Percentiles rank a stretch among this genome's conserved stretches.
Conservation (phyloP, 768 basidiomycete species). For the Hebeloma cylindrosporum region DNA sequence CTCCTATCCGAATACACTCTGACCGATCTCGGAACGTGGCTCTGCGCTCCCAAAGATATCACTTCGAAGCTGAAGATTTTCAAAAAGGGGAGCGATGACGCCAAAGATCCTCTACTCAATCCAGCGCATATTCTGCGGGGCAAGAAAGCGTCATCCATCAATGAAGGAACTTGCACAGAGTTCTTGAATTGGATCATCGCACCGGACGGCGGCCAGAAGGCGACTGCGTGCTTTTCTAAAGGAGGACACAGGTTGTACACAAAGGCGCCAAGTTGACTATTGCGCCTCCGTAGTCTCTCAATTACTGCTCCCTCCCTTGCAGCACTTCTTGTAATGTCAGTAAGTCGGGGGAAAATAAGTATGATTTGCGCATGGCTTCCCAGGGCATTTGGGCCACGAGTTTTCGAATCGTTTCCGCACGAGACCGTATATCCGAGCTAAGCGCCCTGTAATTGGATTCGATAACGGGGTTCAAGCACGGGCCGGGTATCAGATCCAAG, state of each 20-base stretch:
- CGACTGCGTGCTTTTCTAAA: conserved; percentile 39
- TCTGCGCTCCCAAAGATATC: conserved; percentile 38
- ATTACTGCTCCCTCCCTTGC: too few species aligned
- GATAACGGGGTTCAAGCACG: too few species aligned
- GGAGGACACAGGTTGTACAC: conserved; percentile 30
- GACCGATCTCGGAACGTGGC: conserved; percentile 51
- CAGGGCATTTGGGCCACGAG: too few species aligned
- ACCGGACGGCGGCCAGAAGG: conserved; percentile 43
- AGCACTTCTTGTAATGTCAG: too few species aligned
- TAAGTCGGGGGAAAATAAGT: too few species aligned
- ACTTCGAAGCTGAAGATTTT: conserved; percentile 36
- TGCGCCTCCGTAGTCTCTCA: too few species aligned
- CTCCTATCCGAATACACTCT: conserved; percentile 52
- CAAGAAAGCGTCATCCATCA: conserved; percentile 20
- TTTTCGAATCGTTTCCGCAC: too few species aligned
- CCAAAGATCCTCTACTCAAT: conserved; percentile 45
- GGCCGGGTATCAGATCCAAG: too few species aligned
- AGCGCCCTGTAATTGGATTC: too few species aligned
- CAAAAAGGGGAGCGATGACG: conserved; percentile 40
- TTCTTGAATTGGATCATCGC: conserved; percentile 48
- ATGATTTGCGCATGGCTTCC: too few species aligned
- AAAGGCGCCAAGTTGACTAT: conserved; percentile 31
- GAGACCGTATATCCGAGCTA: too few species aligned
- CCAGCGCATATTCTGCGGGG: conserved; percentile 47
- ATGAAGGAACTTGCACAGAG: conserved; percentile 29